Evolutionary conservation across 306 rosid genomes (phyloP).

Genomic region (Corylus heterophylla): DNA sequence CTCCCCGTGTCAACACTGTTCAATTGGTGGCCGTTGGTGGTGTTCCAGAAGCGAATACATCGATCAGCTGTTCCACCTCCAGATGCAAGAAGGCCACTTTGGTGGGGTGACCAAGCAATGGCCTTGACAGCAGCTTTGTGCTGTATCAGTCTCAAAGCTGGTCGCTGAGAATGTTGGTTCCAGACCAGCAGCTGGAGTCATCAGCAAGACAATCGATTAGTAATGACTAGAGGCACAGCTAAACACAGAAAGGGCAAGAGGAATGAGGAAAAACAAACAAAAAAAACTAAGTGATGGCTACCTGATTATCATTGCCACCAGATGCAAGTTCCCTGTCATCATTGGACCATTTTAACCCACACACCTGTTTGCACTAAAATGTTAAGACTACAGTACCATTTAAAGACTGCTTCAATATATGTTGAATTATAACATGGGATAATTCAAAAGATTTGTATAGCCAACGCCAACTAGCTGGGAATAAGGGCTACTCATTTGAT

Average conservation of each 20-base stretch:
- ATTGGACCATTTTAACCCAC: slow-evolving; percentile 96
- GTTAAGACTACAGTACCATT: not conserved
- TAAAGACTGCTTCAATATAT: too few species aligned
- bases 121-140: slow-evolving; percentile 99
- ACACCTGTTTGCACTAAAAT: slow-evolving; percentile 36
- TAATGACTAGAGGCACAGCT: not conserved
- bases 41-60: slow-evolving; percentile 98
- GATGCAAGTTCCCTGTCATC: slow-evolving; percentile 99
- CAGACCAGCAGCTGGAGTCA: slow-evolving; percentile 80
- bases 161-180: slow-evolving; percentile 96
- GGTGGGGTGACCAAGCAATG: slow-evolving; percentile 99
- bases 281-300: slow-evolving; percentile 12
- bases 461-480: not conserved
- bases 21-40: slow-evolving; percentile 89
- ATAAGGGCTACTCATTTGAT: not conserved
- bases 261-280: not conserved
- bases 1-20: slow-evolving; percentile 92
- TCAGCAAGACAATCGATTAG: slow-evolving; percentile 21
- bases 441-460: not conserved
- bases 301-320: slow-evolving; percentile 99
- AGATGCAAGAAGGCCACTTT: slow-evolving; percentile 85
- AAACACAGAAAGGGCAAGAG: not conserved
- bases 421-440: not conserved
- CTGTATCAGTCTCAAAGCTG: slow-evolving; percentile 74
- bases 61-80: slow-evolving; percentile 99